A percentile compares a stretch with the other conserved stretches of the same genome.
These are phyloP conservation scores for Pythium volutum DNA, from an alignment of 352 stramenopile species.

Conservation along the genomic window DNA sequence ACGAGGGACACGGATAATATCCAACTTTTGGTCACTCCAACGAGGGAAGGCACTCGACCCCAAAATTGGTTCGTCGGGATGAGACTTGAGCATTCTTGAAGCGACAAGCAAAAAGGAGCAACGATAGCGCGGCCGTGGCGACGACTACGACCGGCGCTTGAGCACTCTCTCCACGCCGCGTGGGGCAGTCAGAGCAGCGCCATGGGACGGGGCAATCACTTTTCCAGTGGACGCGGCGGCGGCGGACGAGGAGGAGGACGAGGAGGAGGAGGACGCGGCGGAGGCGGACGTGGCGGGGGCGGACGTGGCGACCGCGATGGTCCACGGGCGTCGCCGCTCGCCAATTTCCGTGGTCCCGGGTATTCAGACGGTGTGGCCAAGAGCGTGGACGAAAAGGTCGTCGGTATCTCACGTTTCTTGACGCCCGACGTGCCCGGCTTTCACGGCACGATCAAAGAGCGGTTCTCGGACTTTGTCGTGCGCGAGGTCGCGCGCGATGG, in stretches of 20 bases:
- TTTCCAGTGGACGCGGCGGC: constrained; percentile 6
- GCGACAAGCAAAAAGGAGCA: background rate
- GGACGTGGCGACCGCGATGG: constrained; percentile 20
- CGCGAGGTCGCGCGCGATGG: constrained; percentile 71
- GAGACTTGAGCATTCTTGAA: background rate
- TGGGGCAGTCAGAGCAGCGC: background rate
- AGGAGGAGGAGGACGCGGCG: constrained; percentile 26
- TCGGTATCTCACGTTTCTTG: constrained; percentile 75
- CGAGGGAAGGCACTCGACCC: constrained; percentile 7
- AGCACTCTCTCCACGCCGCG: background rate
- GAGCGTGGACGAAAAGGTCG: constrained; percentile 69
- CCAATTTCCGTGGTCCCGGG: constrained; percentile 46
- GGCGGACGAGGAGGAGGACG: constrained; percentile 7
- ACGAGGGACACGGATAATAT: background rate
- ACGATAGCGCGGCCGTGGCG: constrained; percentile 4
- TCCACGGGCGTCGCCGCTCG: constrained; percentile 12
- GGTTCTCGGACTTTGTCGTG: constrained; percentile 92
- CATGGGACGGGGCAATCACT: constrained; percentile 12
- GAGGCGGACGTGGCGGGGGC: constrained; percentile 19
- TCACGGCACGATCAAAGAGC: constrained; percentile 85
- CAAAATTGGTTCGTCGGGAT: constrained; percentile 13
- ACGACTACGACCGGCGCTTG: background rate
- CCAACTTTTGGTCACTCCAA: background rate
- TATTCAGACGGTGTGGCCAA: constrained; percentile 77
- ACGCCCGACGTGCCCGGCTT: constrained; percentile 66